Conservation (phyloP, 2,329 filamentous ascomycete species). For the Didymella arachidicola region DNA sequence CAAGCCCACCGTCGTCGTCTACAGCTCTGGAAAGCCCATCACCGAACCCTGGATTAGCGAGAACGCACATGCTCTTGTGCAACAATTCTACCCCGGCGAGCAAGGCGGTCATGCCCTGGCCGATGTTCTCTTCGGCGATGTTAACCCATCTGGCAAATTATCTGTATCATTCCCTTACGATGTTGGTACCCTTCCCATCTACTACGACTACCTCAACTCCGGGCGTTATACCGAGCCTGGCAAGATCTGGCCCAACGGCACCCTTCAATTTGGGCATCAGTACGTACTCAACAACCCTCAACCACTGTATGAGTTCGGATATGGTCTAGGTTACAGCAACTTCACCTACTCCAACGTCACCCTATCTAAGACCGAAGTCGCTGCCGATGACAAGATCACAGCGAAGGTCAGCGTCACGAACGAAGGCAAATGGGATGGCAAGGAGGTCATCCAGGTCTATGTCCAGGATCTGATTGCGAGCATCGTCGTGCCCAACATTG, state of each 20-base stretch:
- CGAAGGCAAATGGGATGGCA: constrained; percentile 62
- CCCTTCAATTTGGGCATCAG: constrained; percentile 68
- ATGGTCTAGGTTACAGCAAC: constrained; percentile 70
- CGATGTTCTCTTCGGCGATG: constrained; percentile 67
- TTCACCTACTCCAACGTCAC: constrained; percentile 66
- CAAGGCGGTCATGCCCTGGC: constrained; percentile 72
- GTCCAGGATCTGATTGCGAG: constrained; percentile 68
- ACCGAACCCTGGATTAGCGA: constrained; percentile 76
- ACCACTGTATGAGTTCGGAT: constrained; percentile 72
- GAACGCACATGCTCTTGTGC: constrained; percentile 69
- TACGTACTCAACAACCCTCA: constrained; percentile 69
- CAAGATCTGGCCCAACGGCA: constrained; percentile 63
- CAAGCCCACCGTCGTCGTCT: constrained; percentile 72
- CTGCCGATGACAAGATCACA: constrained; percentile 63
- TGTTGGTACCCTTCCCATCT: constrained; percentile 71
- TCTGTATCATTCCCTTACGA: constrained; percentile 72
- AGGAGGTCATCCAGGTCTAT: constrained; percentile 74
- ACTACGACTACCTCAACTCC: constrained; percentile 77
- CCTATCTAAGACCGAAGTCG: constrained; percentile 59
- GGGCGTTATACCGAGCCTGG: constrained; percentile 65
- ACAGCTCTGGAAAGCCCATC: constrained; percentile 74
- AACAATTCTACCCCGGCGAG: constrained; percentile 78
- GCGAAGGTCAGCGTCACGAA: constrained; percentile 70
- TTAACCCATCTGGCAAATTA: constrained; percentile 71
- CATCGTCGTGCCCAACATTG: constrained; percentile 69